Conservation (phyloP, 768 basidiomycete species). For the Erythrobasidium yunnanense region DNA sequence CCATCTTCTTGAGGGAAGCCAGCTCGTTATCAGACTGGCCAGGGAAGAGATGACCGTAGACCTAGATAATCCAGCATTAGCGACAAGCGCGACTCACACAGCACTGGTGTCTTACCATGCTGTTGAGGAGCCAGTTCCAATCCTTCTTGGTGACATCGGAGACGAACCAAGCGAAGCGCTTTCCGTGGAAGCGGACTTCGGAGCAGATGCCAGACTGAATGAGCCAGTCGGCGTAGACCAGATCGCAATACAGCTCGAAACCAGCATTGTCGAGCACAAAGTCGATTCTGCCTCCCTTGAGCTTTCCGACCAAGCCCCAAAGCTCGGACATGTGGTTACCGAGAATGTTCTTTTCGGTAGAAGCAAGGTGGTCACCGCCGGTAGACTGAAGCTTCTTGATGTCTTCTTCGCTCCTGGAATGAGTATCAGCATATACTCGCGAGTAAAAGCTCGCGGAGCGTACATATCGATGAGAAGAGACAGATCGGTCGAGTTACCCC, state of each 20-base stretch:
- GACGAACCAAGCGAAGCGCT: slow-evolving; percentile 60
- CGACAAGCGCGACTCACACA: slow-evolving; percentile 29
- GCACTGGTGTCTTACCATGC: slow-evolving; percentile 53
- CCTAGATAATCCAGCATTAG: slow-evolving; percentile 37
- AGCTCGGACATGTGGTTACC: slow-evolving; percentile 65
- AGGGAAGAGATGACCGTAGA: slow-evolving; percentile 72
- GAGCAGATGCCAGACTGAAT: slow-evolving; percentile 76
- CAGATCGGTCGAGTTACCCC: slow-evolving; percentile 94
- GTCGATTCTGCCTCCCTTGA: slow-evolving; percentile 63
- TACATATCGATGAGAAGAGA: slow-evolving; percentile 72
- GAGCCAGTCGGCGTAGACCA: slow-evolving; percentile 66
- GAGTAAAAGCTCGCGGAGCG: neutral
- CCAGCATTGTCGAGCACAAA: slow-evolving; percentile 83
- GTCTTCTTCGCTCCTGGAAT: slow-evolving; percentile 80
- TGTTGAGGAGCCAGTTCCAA: slow-evolving; percentile 83
- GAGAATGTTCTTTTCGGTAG: slow-evolving; percentile 90
- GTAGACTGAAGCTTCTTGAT: slow-evolving; percentile 93
- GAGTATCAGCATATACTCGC: neutral
- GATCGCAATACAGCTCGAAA: slow-evolving; percentile 46
- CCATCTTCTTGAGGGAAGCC: slow-evolving; percentile 67
- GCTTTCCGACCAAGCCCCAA: slow-evolving; percentile 62
- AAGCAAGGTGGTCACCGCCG: slow-evolving; percentile 86
- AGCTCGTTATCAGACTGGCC: slow-evolving; percentile 67
- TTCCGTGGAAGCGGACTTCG: slow-evolving; percentile 85
- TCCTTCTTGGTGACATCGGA: slow-evolving; percentile 59